Conservation (phyloP, 352 stramenopile species). For the Blastocystis sp. region DNA sequence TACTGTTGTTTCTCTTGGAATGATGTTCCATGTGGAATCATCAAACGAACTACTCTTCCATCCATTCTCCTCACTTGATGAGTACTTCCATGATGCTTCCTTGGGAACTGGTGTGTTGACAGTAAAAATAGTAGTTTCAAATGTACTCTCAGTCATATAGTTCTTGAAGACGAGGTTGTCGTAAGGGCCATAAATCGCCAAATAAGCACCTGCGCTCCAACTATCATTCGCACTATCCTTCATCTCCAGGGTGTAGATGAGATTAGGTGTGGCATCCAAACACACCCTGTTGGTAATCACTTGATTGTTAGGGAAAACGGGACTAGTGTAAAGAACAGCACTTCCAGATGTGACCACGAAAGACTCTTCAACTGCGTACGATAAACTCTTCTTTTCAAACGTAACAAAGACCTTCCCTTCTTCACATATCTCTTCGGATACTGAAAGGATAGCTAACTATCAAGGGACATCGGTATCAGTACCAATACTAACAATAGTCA, state of each 20-base stretch:
- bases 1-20: not conserved
- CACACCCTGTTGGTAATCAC: not conserved
- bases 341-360: not conserved
- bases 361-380: not conserved
- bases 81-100: not conserved
- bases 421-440: not conserved
- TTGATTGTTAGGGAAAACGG: not conserved
- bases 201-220: not conserved
- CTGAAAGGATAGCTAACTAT: too few relatives aligned
- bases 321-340: not conserved
- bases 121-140: not conserved
- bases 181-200: not conserved
- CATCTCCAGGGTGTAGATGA: conserved; percentile 1
- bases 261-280: not conserved
- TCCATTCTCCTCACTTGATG: not conserved
- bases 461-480: too few relatives aligned
- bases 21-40: not conserved
- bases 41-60: not conserved
- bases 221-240: not conserved
- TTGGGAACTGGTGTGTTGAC: not conserved
- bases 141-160: not conserved
- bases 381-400: not conserved
- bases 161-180: conserved; percentile 44
- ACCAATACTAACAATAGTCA: too few relatives aligned
- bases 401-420: not conserved